phyloP scores from a whole-genome alignment of 805 yeast genomes.

The Ogataea pilisensis region DNA sequence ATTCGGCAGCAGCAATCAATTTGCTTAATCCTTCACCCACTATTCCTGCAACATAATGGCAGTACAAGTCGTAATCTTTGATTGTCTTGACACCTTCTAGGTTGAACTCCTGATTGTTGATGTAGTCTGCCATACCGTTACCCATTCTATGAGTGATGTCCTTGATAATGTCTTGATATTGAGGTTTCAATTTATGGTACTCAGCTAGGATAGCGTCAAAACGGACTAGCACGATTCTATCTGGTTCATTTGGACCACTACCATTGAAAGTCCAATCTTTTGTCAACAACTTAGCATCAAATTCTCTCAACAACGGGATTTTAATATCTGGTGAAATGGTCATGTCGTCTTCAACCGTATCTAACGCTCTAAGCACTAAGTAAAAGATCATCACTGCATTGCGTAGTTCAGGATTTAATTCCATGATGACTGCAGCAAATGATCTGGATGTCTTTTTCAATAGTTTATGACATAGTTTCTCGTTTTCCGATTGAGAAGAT shows the following conservation, averaged over 20 bases:
- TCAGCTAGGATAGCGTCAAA: conserved; percentile 68
- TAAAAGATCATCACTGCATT: conserved; percentile 81
- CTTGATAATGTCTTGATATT: conserved; percentile 72
- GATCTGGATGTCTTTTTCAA: conserved; percentile 77
- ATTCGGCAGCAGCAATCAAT: conserved; percentile 70
- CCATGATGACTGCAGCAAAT: conserved; percentile 89
- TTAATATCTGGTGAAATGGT: conserved; percentile 67
- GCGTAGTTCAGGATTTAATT: conserved; percentile 85
- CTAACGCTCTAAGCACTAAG: conserved; percentile 82
- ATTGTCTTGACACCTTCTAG: conserved; percentile 73
- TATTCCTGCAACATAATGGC: conserved; percentile 96
- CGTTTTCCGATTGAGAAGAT: conserved; percentile 36
- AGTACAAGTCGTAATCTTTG: conserved; percentile 82
- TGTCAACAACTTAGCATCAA: conserved; percentile 57
- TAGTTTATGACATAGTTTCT: conserved; percentile 63
- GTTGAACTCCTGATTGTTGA: conserved; percentile 72
- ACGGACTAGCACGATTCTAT: conserved; percentile 74
- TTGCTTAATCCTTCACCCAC: conserved; percentile 95
- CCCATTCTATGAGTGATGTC: conserved; percentile 88
- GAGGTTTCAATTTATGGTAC: conserved; percentile 67
- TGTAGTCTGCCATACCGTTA: conserved; percentile 95
- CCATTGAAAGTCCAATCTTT: conserved; percentile 82
- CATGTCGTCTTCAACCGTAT: conserved; percentile 96
- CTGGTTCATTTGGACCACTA: conserved; percentile 71
- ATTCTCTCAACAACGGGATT: conserved; percentile 66